These are phyloP conservation scores for Skeletonema grethae DNA, from an alignment of 108 stramenopile genomes.

Conservation along the genomic window DNA sequence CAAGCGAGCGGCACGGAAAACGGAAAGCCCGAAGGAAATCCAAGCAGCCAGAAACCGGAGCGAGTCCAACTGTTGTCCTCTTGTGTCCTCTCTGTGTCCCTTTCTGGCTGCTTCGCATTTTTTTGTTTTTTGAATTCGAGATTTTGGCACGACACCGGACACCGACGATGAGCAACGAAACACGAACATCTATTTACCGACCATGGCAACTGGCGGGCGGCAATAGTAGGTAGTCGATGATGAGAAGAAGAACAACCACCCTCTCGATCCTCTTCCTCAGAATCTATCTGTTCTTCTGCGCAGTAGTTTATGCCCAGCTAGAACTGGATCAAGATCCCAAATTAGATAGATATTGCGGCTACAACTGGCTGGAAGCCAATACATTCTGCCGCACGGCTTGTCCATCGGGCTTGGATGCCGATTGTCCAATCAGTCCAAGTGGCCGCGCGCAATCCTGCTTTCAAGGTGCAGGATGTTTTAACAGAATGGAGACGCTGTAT, in stretches of 20 bases:
- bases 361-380: constrained; percentile 32
- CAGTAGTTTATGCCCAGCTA: not conserved
- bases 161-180: too few relatives aligned
- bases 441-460: constrained; percentile 15
- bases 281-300: not conserved
- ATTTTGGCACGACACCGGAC: too few relatives aligned
- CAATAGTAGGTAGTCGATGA: not conserved
- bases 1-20: too few relatives aligned
- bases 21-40: too few relatives aligned
- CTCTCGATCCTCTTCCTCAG: not conserved
- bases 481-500: not conserved
- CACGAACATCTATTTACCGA: too few relatives aligned
- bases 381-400: constrained; percentile 7
- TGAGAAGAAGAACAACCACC: not conserved
- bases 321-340: not conserved
- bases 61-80: too few relatives aligned
- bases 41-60: too few relatives aligned
- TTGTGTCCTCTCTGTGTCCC: too few relatives aligned
- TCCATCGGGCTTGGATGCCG: constrained; percentile 16
- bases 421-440: constrained; percentile 8
- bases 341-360: constrained; percentile 34
- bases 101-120: too few relatives aligned
- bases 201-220: too few relatives aligned
- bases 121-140: too few relatives aligned
- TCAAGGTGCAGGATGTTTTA: constrained; percentile 18